Percentiles rank a stretch among this genome's conserved stretches.
phyloP scores from a whole-genome alignment of 192 early-diverging fungal genomes.

The Umbelopsis sp. region DNA sequence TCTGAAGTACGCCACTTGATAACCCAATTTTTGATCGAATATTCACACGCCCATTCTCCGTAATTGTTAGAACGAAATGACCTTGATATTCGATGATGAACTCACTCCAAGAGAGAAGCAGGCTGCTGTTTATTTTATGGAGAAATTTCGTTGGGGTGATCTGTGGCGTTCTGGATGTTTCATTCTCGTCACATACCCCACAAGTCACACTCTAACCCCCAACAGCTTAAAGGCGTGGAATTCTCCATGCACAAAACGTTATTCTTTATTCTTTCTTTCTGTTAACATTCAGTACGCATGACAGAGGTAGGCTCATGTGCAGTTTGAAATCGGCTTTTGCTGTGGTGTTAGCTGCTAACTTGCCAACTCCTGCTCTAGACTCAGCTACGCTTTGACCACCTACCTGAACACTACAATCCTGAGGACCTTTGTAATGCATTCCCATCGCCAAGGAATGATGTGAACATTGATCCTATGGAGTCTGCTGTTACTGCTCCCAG shows the following conservation, averaged over 20 bases:
- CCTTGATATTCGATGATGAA: too few species aligned
- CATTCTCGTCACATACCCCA: too few species aligned
- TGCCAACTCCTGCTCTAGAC: background rate
- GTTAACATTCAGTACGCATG: background rate
- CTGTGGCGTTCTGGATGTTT: too few species aligned
- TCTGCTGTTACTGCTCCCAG: background rate
- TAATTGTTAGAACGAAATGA: too few species aligned
- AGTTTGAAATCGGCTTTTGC: background rate
- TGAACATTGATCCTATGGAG: background rate
- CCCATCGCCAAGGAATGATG: background rate
- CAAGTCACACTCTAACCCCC: too few species aligned
- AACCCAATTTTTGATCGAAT: background rate
- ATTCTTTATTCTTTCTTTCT: too few species aligned
- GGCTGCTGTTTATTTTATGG: too few species aligned
- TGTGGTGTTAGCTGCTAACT: background rate
- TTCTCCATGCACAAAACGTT: background rate
- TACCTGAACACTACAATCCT: slow-evolving; percentile 17
- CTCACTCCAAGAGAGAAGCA: too few species aligned
- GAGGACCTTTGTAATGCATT: slow-evolving; percentile 15
- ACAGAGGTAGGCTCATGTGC: background rate
- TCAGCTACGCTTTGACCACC: slow-evolving; percentile 19
- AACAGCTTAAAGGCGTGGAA: too few species aligned
- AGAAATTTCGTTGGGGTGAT: too few species aligned
- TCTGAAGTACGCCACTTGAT: background rate
- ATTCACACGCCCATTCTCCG: background rate